These are phyloP conservation scores for Naganishia friedmannii DNA, from an alignment of 768 basidiomycete genomes.

Conservation along the genomic window DNA sequence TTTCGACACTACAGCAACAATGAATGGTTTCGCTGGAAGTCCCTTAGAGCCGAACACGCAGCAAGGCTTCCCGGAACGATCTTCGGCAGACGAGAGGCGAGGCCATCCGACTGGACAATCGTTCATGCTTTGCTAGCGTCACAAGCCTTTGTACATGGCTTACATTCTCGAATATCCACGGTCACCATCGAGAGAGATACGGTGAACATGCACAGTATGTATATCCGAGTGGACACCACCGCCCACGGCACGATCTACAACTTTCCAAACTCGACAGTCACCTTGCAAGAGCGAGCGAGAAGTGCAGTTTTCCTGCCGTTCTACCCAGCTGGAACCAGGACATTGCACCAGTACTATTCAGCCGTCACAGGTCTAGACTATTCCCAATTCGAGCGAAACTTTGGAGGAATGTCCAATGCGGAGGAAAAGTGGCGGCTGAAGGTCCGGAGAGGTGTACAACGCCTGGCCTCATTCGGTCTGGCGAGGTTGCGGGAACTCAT, in stretches of 20 bases:
- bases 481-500: neutral
- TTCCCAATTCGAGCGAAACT: neutral
- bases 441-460: neutral
- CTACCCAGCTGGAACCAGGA: neutral
- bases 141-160: neutral
- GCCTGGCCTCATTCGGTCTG: neutral
- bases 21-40: neutral
- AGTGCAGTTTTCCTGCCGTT: neutral
- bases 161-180: neutral
- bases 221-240: neutral
- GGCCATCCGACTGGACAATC: neutral
- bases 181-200: neutral
- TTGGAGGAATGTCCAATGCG: neutral
- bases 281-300: neutral
- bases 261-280: neutral
- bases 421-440: neutral
- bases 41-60: neutral
- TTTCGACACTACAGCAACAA: neutral
- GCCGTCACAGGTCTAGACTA: neutral
- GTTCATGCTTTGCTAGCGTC: neutral
- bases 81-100: neutral
- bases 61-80: neutral
- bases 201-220: neutral
- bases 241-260: neutral
- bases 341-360: neutral